Base-by-base conservation (phyloP, 805 yeast genomes). In the Cyberlindnera maritima region DNA sequence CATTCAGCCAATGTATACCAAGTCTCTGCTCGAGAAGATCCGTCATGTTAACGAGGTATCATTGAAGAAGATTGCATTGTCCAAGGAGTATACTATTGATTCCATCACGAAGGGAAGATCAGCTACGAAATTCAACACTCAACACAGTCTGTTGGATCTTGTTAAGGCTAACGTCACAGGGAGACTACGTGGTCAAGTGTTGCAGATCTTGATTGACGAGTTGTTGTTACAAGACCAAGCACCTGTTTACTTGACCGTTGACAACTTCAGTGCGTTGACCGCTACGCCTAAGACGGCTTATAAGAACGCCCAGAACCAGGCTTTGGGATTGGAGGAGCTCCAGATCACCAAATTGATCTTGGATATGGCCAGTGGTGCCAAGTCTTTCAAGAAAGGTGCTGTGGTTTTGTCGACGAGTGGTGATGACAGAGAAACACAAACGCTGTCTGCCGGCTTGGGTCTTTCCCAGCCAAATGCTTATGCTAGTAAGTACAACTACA, bases 1-100 rank as follows among this genome's bases (percentile, higher is more conserved):
- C 63, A 85, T 80, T 41, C 96, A 90, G 67, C 96, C 92, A 48
- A 85, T 85, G 92, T 78, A 72, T 60, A 68, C 85, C 42, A 80
- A 80, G 59, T 73, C 75, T 40, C 74, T 88, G 62, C 61, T 88
- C 50, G 69, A 71, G 50, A 80, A 79, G 61, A 66, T 80, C 32
- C 60, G 66, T 39, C 68, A 67, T 41, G 75, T 75, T 12, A 84
- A 84, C 56, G 61, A 60, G 35, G 64, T 59, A 2, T 35, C 65
- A 4, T 63, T 82, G 25, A 44, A 61, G 13, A 58, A 66, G 10
- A 59, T 76, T 35, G 54, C 57, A 37, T 51, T 74, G 39, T 53
- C 67, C 13, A 56, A 69, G 26, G 68, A 64, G 37, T 63, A 67
- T 47, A 58, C 62, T 44, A 63, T 70, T 38, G 52, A 65, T 9